A percentile compares a stretch with the other conserved stretches of the same genome.
These are phyloP conservation scores for Xylariaceae sp. DNA, from an alignment of 2,329 filamentous ascomycete species.

Conservation along the genomic window DNA sequence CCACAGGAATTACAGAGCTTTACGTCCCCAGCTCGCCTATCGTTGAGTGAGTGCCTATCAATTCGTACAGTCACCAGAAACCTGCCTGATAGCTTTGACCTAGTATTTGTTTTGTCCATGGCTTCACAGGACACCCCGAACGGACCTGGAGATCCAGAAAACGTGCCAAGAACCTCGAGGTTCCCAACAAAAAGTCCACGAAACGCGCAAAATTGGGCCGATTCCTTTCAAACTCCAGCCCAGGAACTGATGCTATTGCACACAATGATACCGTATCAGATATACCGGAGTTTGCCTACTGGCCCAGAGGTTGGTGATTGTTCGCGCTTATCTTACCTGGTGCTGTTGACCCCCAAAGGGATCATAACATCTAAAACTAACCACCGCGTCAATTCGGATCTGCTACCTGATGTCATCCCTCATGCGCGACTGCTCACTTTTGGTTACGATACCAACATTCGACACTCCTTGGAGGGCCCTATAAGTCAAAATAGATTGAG, in stretches of 20 bases:
- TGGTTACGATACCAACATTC: constrained; percentile 24
- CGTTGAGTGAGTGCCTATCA: constrained; percentile 8
- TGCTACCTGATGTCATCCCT: constrained; percentile 15
- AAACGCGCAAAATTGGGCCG: background rate
- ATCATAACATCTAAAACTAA: background rate
- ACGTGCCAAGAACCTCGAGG: background rate
- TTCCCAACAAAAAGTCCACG: background rate
- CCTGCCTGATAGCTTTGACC: background rate
- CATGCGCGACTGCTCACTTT: constrained; percentile 16
- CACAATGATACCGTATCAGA: no score
- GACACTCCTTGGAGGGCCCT: constrained; percentile 1
- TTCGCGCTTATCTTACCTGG: background rate
- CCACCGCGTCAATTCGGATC: background rate
- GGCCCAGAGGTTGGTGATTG: constrained; percentile 20
- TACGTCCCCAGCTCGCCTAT: constrained; percentile 6
- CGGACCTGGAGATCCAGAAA: constrained; percentile 21
- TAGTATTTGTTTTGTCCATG: constrained; percentile 26
- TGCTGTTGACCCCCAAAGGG: no score
- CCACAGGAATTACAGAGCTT: constrained; percentile 17
- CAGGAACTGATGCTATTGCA: no score
- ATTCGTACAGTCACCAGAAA: background rate
- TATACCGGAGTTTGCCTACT: background rate
- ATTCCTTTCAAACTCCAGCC: no score
- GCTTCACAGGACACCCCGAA: constrained; percentile 23
- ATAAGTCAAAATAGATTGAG: constrained; percentile 13